These are phyloP conservation scores for Stemphylium beticola DNA, from an alignment of 2,329 filamentous ascomycete genomes.

Conservation along the genomic window DNA sequence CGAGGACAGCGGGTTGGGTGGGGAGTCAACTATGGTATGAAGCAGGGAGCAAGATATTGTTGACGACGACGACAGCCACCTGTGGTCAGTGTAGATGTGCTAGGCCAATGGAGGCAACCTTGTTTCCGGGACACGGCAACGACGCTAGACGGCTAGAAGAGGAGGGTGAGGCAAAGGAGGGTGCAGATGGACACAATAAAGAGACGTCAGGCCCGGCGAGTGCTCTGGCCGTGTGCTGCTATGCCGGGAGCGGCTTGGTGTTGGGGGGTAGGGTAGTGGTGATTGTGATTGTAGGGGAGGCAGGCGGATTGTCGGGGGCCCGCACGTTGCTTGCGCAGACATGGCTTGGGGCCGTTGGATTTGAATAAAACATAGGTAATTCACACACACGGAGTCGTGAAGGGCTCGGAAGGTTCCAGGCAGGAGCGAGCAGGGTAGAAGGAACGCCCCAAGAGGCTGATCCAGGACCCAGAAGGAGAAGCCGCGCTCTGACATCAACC, in stretches of 20 bases:
- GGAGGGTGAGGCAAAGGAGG: constrained; percentile 24
- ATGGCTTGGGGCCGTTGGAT: constrained; percentile 48
- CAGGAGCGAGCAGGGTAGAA: constrained; percentile 29
- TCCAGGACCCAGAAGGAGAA: constrained; percentile 49
- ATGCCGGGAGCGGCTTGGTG: constrained; percentile 22
- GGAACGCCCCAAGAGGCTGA: constrained; percentile 46
- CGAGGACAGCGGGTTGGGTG: too few species aligned
- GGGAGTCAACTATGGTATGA: constrained; percentile 3
- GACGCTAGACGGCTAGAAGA: constrained; percentile 14
- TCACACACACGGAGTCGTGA: constrained; percentile 42
- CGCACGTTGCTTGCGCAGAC: constrained; percentile 39
- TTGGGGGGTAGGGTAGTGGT: constrained; percentile 14
- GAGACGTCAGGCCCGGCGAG: constrained; percentile 18
- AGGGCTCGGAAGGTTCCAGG: constrained; percentile 48
- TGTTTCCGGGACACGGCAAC: constrained; percentile 30
- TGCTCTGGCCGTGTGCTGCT: constrained; percentile 9
- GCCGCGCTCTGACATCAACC: constrained; percentile 47
- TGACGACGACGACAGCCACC: constrained; percentile 35
- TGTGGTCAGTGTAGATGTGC: constrained; percentile 35
- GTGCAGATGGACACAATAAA: constrained; percentile 26
- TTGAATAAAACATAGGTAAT: constrained; percentile 50
- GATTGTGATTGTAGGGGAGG: constrained; percentile 14
- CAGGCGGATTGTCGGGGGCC: constrained; percentile 35
- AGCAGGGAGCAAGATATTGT: constrained; percentile 45
- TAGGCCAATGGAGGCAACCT: constrained; percentile 39